These are phyloP conservation scores for Citrus cavaleriei DNA, from an alignment of 345 rosid genomes.

Conservation along the genomic window DNA sequence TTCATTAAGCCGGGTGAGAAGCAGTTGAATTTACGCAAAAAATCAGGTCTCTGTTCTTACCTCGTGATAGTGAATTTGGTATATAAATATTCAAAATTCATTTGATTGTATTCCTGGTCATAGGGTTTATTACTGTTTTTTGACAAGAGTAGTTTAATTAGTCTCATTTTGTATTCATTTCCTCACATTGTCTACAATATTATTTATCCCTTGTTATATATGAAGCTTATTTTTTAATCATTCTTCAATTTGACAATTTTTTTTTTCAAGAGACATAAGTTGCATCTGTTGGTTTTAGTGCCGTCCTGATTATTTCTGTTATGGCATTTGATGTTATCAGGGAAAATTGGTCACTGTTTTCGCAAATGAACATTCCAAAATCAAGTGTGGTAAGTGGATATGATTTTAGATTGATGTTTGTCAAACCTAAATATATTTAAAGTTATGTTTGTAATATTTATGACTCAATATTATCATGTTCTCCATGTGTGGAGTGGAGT, in stretches of 20 bases:
- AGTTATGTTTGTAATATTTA: not conserved
- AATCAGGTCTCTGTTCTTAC: not conserved
- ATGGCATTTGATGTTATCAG: conserved; percentile 36
- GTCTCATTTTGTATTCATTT: too few species aligned
- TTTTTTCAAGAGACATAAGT: not conserved
- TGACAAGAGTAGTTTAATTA: too few species aligned
- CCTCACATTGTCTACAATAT: too few species aligned
- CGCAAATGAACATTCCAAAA: conserved; percentile 87
- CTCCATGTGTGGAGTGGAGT: not conserved
- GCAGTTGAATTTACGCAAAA: not conserved
- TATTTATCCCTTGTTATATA: not conserved
- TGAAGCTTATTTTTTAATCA: too few species aligned
- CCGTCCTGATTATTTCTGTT: conserved; percentile 3
- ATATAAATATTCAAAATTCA: not conserved
- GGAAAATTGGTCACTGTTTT: conserved; percentile 83
- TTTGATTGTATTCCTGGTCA: not conserved
- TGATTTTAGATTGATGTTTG: not conserved
- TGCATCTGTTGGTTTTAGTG: not conserved
- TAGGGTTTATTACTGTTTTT: not conserved
- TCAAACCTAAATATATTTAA: conserved; percentile 5
- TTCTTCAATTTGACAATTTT: not conserved
- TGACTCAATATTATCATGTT: not conserved
- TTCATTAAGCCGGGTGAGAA: not conserved
- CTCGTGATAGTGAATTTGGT: not conserved
- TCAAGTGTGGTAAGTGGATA: conserved; percentile 76